Conservation (phyloP, 2,329 filamentous ascomycete species). For the Colletotrichum noveboracense region DNA sequence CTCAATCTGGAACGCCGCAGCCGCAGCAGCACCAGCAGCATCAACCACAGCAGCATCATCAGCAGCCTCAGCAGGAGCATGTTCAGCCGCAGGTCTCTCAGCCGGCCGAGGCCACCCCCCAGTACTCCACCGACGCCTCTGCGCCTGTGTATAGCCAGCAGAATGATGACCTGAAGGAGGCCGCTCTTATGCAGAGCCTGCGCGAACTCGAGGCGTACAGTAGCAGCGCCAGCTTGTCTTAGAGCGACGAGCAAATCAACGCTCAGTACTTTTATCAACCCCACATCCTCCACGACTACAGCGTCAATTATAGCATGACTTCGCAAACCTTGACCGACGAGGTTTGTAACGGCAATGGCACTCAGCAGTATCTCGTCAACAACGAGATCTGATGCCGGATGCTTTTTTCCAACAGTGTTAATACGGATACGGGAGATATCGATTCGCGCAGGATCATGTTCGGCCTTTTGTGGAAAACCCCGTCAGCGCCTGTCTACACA, state of each 20-base stretch:
- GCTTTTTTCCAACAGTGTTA: not conserved
- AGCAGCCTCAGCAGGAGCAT: slow-evolving; percentile 22
- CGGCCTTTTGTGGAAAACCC: not conserved
- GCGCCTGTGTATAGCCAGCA: slow-evolving; percentile 16
- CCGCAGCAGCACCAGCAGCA: slow-evolving; percentile 14
- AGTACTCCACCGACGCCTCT: slow-evolving; percentile 4
- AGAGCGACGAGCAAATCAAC: slow-evolving; percentile 1
- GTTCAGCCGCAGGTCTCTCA: slow-evolving; percentile 19
- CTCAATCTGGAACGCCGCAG: slow-evolving; percentile 17
- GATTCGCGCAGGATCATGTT: not conserved
- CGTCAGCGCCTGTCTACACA: not conserved
- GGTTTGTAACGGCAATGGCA: not conserved
- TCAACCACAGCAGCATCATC: slow-evolving; percentile 20
- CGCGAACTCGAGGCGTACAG: slow-evolving; percentile 23
- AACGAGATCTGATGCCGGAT: not conserved
- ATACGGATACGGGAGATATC: not conserved
- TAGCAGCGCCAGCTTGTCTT: slow-evolving; percentile 9
- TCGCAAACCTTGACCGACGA: not conserved
- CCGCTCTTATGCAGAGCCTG: slow-evolving; percentile 21
- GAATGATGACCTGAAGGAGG: slow-evolving; percentile 19
- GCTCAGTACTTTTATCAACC: slow-evolving; percentile 8
- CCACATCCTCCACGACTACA: not conserved
- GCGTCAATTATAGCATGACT: not conserved
- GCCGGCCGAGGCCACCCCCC: not conserved
- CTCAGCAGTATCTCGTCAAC: not conserved